Base-by-base conservation (phyloP, 2,329 filamentous ascomycete genomes). In the Purpureocillium takamizusanense region DNA sequence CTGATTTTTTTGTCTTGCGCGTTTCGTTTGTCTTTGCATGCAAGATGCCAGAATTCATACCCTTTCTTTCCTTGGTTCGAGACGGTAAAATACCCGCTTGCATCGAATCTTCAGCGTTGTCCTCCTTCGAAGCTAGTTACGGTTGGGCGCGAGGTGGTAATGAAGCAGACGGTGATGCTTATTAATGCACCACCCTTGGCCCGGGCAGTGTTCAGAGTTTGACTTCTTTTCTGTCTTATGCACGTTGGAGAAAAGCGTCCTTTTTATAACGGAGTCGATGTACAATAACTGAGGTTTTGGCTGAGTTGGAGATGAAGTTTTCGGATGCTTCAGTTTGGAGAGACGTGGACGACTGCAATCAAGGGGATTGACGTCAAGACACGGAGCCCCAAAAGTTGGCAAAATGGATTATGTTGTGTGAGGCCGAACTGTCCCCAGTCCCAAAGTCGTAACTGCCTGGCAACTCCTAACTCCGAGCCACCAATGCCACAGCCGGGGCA, bases 401-500 rank as follows among this genome's bases (percentile, higher is more conserved):
- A 28, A 12, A 30, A 30, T 13, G 5, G 28, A 30, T 30, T 30
- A 6, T 10, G 5, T 25, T 10, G 21, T 10, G 6, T 25, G 21
- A 25, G 10, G 6, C 21, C 6, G 21, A 25, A 25, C 21, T 25
- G 21, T 25, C 10, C 10, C 21, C 21, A 25, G 21, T 5, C 21
- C 5, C 21, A 10, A 25, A 10, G 21, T 10, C 21, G 21, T 25
- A 25, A 5, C 21, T 25, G 21, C 10, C 21, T 54, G 44, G 41
- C 41, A 47, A 49, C 45, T 51, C 43, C 42, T 42, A 51, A 51
- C 54, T 46, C 53, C 55, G 47, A 41, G 38, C 45, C 51, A 49
- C 45, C 41, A 58, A 57, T 53, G 53, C 55, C 52, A 39, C 36
- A 30, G 37, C 30, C 8, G 33, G 33, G 38, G 30, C 18, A 30